Percentiles rank a stretch among this genome's conserved stretches.
Evolutionary conservation across 164 flowering plant species (phyloP).

Genomic region (Chloranthus sessilifolius): DNA sequence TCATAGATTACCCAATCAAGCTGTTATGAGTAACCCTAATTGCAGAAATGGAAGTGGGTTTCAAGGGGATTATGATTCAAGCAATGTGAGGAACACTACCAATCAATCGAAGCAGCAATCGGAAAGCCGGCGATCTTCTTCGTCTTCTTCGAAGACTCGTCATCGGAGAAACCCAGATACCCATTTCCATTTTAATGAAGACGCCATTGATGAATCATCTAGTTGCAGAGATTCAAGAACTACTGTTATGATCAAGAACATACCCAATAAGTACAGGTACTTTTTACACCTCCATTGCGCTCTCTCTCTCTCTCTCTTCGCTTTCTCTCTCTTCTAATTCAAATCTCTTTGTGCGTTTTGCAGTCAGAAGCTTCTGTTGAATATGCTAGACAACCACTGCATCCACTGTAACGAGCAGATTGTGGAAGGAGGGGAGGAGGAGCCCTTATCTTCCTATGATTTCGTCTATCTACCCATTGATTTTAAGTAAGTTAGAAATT

Average conservation of each 20-base stretch:
- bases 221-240: conserved; percentile 57
- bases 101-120: conserved; percentile 1
- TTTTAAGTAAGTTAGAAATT: conserved; percentile 50
- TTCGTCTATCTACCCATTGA: conserved; percentile 94
- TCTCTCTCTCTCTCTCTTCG: background rate
- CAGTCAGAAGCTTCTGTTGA: conserved; percentile 87
- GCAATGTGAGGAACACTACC: background rate
- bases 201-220: conserved; percentile 33
- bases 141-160: conserved; percentile 18
- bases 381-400: conserved; percentile 94
- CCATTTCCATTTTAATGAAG: conserved; percentile 29
- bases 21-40: too few species aligned
- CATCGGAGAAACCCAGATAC: conserved; percentile 37
- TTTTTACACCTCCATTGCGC: background rate
- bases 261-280: conserved; percentile 96
- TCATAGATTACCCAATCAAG: too few species aligned
- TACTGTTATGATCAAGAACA: conserved; percentile 97
- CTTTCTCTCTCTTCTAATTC: background rate
- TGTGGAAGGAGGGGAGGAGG: conserved; percentile 34
- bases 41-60: background rate
- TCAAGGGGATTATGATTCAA: too few species aligned
- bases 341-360: background rate
- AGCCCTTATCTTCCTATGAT: conserved; percentile 81
- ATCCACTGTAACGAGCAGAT: conserved; percentile 81
- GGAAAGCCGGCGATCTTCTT: conserved; percentile 13